Conservation (phyloP, 2,329 filamentous ascomycete genomes). For the Calonectria hawksworthii region DNA sequence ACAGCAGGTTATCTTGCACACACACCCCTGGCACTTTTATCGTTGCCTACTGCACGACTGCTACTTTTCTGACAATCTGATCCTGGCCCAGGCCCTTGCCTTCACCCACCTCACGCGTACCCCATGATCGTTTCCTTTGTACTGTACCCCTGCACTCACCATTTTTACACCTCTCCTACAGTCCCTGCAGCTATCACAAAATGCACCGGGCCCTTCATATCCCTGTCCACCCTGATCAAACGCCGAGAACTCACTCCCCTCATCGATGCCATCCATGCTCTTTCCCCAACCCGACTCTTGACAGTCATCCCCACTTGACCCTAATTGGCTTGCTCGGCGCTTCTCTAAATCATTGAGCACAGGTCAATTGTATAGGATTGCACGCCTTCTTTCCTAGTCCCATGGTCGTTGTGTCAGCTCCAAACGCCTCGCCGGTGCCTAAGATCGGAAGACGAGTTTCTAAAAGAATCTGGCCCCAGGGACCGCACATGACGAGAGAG, state of each 20-base stretch:
- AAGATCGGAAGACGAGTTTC: too few species aligned
- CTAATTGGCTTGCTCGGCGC: slow-evolving; percentile 19
- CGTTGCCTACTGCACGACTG: slow-evolving; percentile 41
- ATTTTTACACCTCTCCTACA: slow-evolving; percentile 26
- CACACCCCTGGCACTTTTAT: slow-evolving; percentile 34
- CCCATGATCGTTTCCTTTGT: too few species aligned
- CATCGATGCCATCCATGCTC: slow-evolving; percentile 24
- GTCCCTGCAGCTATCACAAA: slow-evolving; percentile 20
- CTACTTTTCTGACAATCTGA: slow-evolving; percentile 33
- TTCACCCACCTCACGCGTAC: slow-evolving; percentile 21
- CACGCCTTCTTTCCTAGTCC: background rate
- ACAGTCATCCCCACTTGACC: slow-evolving; percentile 15
- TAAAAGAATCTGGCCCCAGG: too few species aligned
- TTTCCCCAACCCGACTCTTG: slow-evolving; percentile 21
- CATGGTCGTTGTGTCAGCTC: too few species aligned
- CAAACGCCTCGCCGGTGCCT: too few species aligned
- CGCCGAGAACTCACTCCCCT: slow-evolving; percentile 26
- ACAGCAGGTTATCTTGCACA: too few species aligned
- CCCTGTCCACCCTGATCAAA: slow-evolving; percentile 26
- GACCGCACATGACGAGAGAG: too few species aligned
- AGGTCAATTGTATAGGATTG: slow-evolving; percentile 20
- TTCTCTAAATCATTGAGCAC: slow-evolving; percentile 24
- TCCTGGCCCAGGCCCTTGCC: slow-evolving; percentile 34
- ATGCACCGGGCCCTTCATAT: slow-evolving; percentile 28
- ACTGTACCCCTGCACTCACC: too few species aligned